Percentiles rank a stretch among this genome's conserved stretches.
Conservation (phyloP, 345 rosid genomes). For the Euphorbia lathyris region DNA sequence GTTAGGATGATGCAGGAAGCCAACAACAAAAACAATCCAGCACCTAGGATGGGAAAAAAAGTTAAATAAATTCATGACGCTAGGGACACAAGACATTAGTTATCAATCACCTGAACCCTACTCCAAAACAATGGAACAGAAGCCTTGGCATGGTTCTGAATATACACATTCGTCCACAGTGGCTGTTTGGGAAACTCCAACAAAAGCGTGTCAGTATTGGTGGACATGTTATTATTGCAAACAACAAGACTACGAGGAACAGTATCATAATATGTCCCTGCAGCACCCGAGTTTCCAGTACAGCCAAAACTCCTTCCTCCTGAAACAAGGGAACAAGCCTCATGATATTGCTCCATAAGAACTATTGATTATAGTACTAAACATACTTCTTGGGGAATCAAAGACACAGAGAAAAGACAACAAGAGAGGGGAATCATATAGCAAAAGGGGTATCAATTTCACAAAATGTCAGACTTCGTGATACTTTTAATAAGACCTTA, state of each 20-base stretch:
- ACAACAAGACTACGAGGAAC: constrained; percentile 64
- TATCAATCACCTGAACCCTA: constrained; percentile 57
- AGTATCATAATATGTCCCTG: constrained; percentile 74
- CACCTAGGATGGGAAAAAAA: neutral
- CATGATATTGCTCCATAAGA: neutral
- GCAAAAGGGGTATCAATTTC: neutral
- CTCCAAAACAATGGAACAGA: constrained; percentile 71
- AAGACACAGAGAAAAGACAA: too few relatives aligned
- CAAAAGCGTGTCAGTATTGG: constrained; percentile 63
- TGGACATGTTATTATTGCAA: constrained; percentile 53
- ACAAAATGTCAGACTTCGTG: neutral
- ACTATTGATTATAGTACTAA: neutral
- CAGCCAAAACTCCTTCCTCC: constrained; percentile 67
- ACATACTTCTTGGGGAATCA: neutral
- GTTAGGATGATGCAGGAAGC: neutral
- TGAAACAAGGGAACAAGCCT: constrained; percentile 25
- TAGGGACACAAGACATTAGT: constrained; percentile 15
- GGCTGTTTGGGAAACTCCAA: constrained; percentile 64
- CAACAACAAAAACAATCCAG: constrained; percentile 1
- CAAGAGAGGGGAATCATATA: neutral
- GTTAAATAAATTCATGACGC: constrained; percentile 1
- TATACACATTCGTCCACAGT: constrained; percentile 62
- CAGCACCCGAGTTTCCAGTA: constrained; percentile 61
- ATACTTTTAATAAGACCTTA: neutral
- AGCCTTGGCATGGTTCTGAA: constrained; percentile 57